Percentiles rank a stretch among this genome's conserved stretches.
phyloP scores from a whole-genome alignment of 108 stramenopile species.

The Nannochloropsis salina region DNA sequence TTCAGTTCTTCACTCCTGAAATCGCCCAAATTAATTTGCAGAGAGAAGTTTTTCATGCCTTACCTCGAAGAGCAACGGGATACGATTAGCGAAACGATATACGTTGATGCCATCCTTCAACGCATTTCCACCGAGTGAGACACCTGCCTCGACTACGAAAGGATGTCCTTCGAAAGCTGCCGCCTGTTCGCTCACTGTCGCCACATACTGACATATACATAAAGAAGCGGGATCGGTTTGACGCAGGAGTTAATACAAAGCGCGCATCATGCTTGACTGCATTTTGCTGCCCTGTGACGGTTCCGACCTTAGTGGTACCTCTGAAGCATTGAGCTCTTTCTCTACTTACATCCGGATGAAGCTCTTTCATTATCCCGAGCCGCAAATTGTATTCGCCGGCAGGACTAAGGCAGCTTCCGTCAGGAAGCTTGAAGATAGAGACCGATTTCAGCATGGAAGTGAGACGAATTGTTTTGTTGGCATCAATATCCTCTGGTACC shows the following conservation, averaged over 20 bases:
- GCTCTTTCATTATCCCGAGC: conserved; percentile 85
- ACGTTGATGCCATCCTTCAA: conserved; percentile 84
- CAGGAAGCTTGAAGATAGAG: conserved; percentile 74
- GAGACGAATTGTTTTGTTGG: conserved; percentile 67
- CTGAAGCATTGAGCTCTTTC: background rate
- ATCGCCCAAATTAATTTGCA: background rate
- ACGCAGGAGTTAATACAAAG: no score
- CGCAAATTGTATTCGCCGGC: conserved; percentile 93
- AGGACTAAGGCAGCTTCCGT: conserved; percentile 78
- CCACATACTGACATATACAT: conserved; percentile 26
- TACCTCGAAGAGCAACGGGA: conserved; percentile 87
- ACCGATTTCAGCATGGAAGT: conserved; percentile 72
- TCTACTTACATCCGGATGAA: conserved; percentile 67
- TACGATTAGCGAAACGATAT: conserved; percentile 91
- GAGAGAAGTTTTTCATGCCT: background rate
- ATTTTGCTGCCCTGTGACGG: no score
- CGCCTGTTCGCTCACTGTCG: conserved; percentile 49
- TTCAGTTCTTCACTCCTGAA: no score
- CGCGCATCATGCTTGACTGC: no score
- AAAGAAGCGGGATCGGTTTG: background rate
- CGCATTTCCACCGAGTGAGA: conserved; percentile 81
- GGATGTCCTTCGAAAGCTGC: conserved; percentile 69
- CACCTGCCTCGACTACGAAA: conserved; percentile 92
- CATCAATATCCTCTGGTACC: conserved; percentile 24
- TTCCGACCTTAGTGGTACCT: no score